phyloP scores from a whole-genome alignment of 768 basidiomycete species.

The Candolleomyces eurysporus region DNA sequence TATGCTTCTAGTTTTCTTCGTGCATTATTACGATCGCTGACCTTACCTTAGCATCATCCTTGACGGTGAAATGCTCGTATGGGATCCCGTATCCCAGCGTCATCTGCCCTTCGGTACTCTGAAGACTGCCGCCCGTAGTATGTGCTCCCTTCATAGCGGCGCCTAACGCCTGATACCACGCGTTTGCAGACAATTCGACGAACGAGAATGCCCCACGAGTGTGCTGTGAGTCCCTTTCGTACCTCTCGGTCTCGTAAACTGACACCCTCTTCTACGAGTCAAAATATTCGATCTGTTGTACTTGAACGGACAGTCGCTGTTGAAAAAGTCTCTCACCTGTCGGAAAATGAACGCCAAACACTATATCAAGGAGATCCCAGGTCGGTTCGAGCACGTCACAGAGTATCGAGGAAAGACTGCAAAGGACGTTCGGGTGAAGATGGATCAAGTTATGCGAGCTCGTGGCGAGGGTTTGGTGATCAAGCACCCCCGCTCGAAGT shows the following conservation, averaged over 20 bases:
- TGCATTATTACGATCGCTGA: not conserved
- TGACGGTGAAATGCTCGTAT: slow-evolving; percentile 98
- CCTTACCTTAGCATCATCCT: slow-evolving; percentile 69
- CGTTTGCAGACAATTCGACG: slow-evolving; percentile 60
- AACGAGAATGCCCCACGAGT: slow-evolving; percentile 76
- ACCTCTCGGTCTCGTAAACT: not conserved
- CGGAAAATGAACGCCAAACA: slow-evolving; percentile 76
- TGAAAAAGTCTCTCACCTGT: slow-evolving; percentile 66
- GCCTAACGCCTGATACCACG: not conserved
- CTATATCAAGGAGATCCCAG: slow-evolving; percentile 65
- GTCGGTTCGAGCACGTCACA: slow-evolving; percentile 76
- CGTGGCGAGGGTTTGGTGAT: slow-evolving; percentile 94
- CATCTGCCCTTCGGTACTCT: slow-evolving; percentile 91
- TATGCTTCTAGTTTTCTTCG: slow-evolving; percentile 34
- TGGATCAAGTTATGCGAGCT: slow-evolving; percentile 80
- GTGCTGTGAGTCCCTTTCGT: slow-evolving; percentile 66
- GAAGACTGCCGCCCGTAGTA: slow-evolving; percentile 89
- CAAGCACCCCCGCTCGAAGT: slow-evolving; percentile 79
- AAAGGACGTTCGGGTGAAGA: slow-evolving; percentile 73
- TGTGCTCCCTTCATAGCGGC: slow-evolving; percentile 14
- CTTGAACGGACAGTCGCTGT: slow-evolving; percentile 78
- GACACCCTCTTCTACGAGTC: slow-evolving; percentile 46
- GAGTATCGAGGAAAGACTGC: slow-evolving; percentile 75
- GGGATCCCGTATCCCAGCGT: slow-evolving; percentile 87
- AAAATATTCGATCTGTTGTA: slow-evolving; percentile 95